A percentile compares a stretch with the other conserved stretches of the same genome.
These are phyloP conservation scores for Arachnomyces sp. DNA, from an alignment of 2,329 filamentous ascomycete genomes.

Conservation along the genomic window DNA sequence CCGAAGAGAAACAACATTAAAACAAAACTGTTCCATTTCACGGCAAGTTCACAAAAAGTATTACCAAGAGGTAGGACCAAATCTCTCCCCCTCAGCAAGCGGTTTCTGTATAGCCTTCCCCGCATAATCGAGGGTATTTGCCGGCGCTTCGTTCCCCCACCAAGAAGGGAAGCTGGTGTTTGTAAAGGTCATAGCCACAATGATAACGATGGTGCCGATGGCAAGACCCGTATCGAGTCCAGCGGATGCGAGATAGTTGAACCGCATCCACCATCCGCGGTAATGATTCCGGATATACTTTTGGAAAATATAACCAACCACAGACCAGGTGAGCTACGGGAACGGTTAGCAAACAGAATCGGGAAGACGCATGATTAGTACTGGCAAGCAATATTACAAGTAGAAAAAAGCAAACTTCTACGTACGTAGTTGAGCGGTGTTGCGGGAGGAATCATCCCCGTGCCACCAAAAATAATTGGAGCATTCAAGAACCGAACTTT, in stretches of 20 bases:
- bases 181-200: slow-evolving; percentile 60
- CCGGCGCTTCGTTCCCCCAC: slow-evolving; percentile 60
- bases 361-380: not conserved
- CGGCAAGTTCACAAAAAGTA: no score
- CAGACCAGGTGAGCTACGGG: slow-evolving; percentile 60
- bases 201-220: slow-evolving; percentile 60
- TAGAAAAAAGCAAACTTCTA: no score
- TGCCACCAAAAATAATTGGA: slow-evolving; percentile 61
- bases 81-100: slow-evolving; percentile 49
- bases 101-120: slow-evolving; percentile 52
- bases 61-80: slow-evolving; percentile 54
- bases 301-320: slow-evolving; percentile 62
- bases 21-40: no score
- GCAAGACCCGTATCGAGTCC: slow-evolving; percentile 63
- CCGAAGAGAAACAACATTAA: no score
- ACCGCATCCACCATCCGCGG: slow-evolving; percentile 68
- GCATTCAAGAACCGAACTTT: slow-evolving; percentile 59
- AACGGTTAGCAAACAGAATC: not conserved
- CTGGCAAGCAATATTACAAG: slow-evolving; percentile 5
- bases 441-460: slow-evolving; percentile 58
- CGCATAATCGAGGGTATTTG: slow-evolving; percentile 54
- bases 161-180: slow-evolving; percentile 50
- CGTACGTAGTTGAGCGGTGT: slow-evolving; percentile 57
- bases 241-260: slow-evolving; percentile 68
- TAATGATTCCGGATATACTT: slow-evolving; percentile 58